A percentile compares a stretch with the other conserved stretches of the same genome.
Conservation (phyloP, 257 asterid species). For the Parsonsia alboflavescens region DNA sequence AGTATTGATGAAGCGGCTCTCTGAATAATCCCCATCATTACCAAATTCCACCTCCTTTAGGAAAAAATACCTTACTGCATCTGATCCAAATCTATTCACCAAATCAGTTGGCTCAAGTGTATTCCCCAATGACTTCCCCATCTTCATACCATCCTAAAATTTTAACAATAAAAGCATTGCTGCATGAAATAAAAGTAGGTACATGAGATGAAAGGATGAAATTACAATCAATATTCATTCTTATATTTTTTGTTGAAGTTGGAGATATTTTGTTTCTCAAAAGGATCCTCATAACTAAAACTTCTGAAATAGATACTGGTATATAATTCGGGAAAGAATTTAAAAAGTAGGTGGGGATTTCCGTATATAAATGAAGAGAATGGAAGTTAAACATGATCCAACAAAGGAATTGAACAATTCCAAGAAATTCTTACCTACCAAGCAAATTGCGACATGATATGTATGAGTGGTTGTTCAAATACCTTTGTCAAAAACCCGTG, state of each 20-base stretch:
- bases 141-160: slow-evolving; percentile 87
- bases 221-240: background rate
- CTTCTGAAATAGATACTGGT: background rate
- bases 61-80: slow-evolving; percentile 95
- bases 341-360: background rate
- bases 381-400: background rate
- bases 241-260: background rate
- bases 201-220: slow-evolving; percentile 11
- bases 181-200: slow-evolving; percentile 23
- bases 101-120: slow-evolving; percentile 88
- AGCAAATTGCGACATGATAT: background rate
- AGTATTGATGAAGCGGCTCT: slow-evolving; percentile 79
- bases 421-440: background rate
- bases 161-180: slow-evolving; percentile 29
- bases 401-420: background rate
- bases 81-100: slow-evolving; percentile 80
- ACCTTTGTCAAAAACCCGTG: slow-evolving; percentile 99
- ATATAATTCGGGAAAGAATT: background rate
- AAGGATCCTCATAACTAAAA: background rate
- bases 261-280: background rate
- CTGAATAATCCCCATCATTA: slow-evolving; percentile 92
- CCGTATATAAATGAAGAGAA: background rate
- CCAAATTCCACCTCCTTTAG: slow-evolving; percentile 96
- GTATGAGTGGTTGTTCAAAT: background rate
- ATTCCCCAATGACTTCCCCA: slow-evolving; percentile 96